A percentile compares a stretch with the other conserved stretches of the same genome.
These are phyloP conservation scores for Beauveria sp. DNA, from an alignment of 2,329 filamentous ascomycete genomes.

Conservation along the genomic window DNA sequence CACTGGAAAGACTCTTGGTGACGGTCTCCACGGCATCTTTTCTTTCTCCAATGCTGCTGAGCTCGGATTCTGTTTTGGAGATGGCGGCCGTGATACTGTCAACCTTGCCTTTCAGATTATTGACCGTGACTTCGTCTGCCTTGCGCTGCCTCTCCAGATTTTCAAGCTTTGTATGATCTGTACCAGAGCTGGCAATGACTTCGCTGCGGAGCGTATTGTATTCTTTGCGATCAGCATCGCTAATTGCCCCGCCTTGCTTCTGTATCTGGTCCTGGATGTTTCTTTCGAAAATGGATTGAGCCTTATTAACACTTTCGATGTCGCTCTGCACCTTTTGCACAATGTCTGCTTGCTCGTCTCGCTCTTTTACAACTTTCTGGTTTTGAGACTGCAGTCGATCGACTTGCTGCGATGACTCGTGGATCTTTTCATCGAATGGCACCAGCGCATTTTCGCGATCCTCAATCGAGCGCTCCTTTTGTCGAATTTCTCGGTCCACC, in stretches of 20 bases:
- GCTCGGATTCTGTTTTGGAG: slow-evolving; percentile 65
- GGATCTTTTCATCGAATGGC: slow-evolving; percentile 86
- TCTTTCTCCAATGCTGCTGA: slow-evolving; percentile 60
- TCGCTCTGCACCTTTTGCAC: slow-evolving; percentile 74
- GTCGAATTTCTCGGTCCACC: slow-evolving; percentile 77
- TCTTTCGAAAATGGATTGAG: slow-evolving; percentile 78
- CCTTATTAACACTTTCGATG: slow-evolving; percentile 77
- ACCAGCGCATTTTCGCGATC: slow-evolving; percentile 78
- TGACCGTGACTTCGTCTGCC: slow-evolving; percentile 84
- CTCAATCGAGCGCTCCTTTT: slow-evolving; percentile 80
- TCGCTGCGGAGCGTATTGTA: slow-evolving; percentile 80
- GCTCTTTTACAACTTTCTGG: slow-evolving; percentile 65
- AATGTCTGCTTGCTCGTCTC: slow-evolving; percentile 59
- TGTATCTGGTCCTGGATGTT: slow-evolving; percentile 80
- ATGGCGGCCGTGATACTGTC: slow-evolving; percentile 68
- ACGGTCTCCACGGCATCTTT: slow-evolving; percentile 53
- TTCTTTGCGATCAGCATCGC: slow-evolving; percentile 77
- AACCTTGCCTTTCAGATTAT: slow-evolving; percentile 81
- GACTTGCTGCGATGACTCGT: slow-evolving; percentile 65
- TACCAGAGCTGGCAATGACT: slow-evolving; percentile 73
- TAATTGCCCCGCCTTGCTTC: slow-evolving; percentile 80
- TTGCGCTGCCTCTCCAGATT: slow-evolving; percentile 83
- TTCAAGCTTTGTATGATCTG: slow-evolving; percentile 75
- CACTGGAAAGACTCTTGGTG: slow-evolving; percentile 60
- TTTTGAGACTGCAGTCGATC: slow-evolving; percentile 61